Evolutionary conservation across 495 filamentous ascomycete species (phyloP), one percentile per base, ranked within the genome.

Genomic region (Antarctomyces pellizariae): DNA sequence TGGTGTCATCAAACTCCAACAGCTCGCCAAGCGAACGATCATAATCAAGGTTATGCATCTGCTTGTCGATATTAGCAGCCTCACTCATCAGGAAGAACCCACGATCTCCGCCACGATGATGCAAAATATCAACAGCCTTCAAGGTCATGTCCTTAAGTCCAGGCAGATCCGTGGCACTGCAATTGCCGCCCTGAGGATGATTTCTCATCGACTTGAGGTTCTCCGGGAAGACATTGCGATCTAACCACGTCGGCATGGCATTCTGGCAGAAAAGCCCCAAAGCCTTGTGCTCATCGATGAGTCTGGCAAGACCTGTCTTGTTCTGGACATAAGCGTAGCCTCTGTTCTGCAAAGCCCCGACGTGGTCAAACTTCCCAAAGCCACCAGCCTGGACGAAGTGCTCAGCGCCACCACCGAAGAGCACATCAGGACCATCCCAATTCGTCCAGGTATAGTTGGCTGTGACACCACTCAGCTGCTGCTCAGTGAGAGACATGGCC

Each of bases 141-240:
- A 76, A 50, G 0, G 73, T 77, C 73, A 78, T 79, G n/a, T 79
- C 69, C 43, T 72, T 75, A 10, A 76, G 58, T 3, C 73, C 72
- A 2, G 73, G 73, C 5, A 73, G 56, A 32, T 79, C 71, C 4
- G 54, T 53, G 2, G 73, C 71, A 16, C 65, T 43, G 8, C 45
- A 54, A 1, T 51, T 48, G 10, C 49, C 56, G 12, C 73, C 71
- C 3, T 62, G 54, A 0, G 73, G 71, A 34, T 62, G 52, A 38
- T 78, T 72, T 30, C 52, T 57, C 30, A 65, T 54, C 37, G 51
- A 54, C 21, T 44, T 37, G 1, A 75, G 49, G 46, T 75, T 73
- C 6, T 56, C 46, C 7, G 47, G 56, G 54, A 70, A 79, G 34
- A 79, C 58, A 37, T 75, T 75, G 28, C 71, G 60, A 47, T 75